These are phyloP conservation scores for Desmodesmus armatus DNA, from an alignment of 139 green algal genomes.

Conservation along the genomic window DNA sequence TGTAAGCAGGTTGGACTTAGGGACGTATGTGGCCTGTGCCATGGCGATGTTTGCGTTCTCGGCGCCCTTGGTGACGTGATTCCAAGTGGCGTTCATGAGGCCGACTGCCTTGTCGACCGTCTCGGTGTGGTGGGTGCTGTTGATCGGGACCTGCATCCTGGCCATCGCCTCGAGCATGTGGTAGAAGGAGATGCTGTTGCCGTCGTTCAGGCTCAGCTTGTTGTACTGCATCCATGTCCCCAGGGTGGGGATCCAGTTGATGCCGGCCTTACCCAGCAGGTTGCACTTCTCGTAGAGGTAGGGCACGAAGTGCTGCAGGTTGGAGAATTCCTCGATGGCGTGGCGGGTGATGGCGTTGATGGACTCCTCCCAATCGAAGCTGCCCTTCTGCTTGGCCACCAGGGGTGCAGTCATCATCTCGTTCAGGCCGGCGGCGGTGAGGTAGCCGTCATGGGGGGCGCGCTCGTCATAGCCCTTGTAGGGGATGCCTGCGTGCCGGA, in stretches of 20 bases:
- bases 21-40: no score
- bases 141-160: background rate
- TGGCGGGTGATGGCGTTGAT: conserved; percentile 16
- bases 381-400: background rate
- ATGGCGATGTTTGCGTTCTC: no score
- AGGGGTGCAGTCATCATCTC: background rate
- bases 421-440: background rate
- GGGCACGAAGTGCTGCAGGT: conserved; percentile 1
- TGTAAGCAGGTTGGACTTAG: no score
- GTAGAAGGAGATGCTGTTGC: background rate
- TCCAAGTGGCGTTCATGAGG: no score
- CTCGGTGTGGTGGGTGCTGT: no score
- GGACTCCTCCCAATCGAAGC: background rate
- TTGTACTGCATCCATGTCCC: background rate
- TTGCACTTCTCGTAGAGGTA: background rate
- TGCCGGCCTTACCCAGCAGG: background rate
- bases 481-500: background rate
- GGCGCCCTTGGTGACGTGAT: no score
- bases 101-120: no score
- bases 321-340: conserved; percentile 19
- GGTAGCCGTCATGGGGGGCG: background rate
- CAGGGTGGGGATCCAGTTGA: background rate
- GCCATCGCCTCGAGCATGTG: background rate
- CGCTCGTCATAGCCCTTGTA: background rate
- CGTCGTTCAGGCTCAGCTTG: background rate